phyloP scores from a whole-genome alignment of 768 basidiomycete genomes.

The Tephrocybe rancida region DNA sequence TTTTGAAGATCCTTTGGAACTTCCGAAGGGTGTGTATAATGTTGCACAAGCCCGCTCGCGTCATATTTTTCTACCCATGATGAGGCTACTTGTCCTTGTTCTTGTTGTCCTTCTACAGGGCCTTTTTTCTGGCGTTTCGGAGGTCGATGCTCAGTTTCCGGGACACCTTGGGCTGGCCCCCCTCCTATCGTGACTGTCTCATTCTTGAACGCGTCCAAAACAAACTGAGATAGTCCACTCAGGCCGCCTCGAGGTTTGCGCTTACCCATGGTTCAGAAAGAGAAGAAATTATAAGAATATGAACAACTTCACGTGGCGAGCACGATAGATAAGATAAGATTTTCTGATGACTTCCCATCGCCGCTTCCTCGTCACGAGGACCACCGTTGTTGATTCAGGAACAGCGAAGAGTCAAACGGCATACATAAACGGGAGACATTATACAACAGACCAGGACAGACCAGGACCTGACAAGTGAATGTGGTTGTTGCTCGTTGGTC shows the following conservation, averaged over 20 bases:
- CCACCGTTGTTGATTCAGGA: no score
- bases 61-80: conserved; percentile 52
- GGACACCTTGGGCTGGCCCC: background rate
- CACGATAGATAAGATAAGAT: background rate
- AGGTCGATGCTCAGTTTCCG: conserved; percentile 21
- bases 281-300: background rate
- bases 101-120: conserved; percentile 21
- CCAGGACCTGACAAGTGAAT: no score
- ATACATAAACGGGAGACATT: no score
- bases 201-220: conserved; percentile 37
- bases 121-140: conserved; percentile 37
- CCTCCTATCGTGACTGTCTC: background rate
- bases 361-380: no score
- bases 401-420: no score
- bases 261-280: conserved; percentile 28
- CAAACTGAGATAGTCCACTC: conserved; percentile 46
- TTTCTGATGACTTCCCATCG: no score
- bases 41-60: conserved; percentile 72
- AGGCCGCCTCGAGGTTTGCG: conserved; percentile 36
- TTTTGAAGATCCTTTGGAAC: conserved; percentile 82
- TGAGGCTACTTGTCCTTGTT: conserved; percentile 2
- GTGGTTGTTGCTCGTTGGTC: no score
- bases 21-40: conserved; percentile 62
- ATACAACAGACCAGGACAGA: no score
- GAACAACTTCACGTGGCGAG: background rate